Evolutionary conservation across 2,329 filamentous ascomycete species (phyloP), one percentile per base, ranked within the genome.

Genomic region (Hymenoscyphus albidus): DNA sequence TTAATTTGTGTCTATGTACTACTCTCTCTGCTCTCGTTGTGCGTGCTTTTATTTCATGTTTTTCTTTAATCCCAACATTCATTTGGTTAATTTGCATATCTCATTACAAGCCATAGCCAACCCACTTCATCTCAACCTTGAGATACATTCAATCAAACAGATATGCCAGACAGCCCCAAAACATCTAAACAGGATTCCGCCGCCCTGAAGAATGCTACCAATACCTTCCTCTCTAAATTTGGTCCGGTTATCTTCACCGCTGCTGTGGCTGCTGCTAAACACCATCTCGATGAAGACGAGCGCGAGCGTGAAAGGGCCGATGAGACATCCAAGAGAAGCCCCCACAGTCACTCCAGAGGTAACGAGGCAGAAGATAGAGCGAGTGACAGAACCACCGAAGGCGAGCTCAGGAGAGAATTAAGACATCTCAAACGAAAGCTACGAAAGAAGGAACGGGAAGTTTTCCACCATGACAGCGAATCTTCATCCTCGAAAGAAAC

Each of bases 371-470:
- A 56, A 39, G 54, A 51, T n/a, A 62, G n/a, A 64, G 44, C 64
- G 51, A 48, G 32, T 60, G 31, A 39, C 39, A 35, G 40, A 32
- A 63, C 55, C n/a, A 48, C 59, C 4, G 59, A 62, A 14, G 56
- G 59, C 12, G 58, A 59, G 31, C 51, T 62, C 18, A 44, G 56
- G 18, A 56, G 56, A 40, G 56, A 87, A 72, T 73, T 86, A 56
- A 74, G 78, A 0, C 81, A 85, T 9, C 73, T 87, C 13, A 87
- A 85, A 79, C 69, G 40, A 63, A 58, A 54, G 70, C 70, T 62
- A 16, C 62, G 18, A 63, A 68, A 44, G 63, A 63, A 56, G 60
- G 59, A 58, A 55, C 62, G 59, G 9, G 69, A 70, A 51, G 69
- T 71, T 44, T 67, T 71, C 54, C 67, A 65, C 2, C 54, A 59